Percentiles rank a stretch among this genome's conserved stretches.
Evolutionary conservation across 176 grass and related monocot species (phyloP).

Genomic region (Carex myosuroides): DNA sequence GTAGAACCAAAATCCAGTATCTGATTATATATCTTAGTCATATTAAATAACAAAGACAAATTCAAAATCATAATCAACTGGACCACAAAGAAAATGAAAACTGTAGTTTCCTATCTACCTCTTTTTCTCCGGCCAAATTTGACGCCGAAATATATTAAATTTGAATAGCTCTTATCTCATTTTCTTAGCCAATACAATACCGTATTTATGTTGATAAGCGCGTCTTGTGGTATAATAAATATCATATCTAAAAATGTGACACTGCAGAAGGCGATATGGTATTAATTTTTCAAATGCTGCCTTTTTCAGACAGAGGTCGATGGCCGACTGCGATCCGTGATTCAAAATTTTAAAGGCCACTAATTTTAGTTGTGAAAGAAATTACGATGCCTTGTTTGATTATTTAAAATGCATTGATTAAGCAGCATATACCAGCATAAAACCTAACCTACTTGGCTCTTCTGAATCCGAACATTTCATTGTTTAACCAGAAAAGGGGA

Average conservation of each 20-base stretch:
- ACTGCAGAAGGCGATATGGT: constrained; percentile 4
- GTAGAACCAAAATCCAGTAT: not conserved
- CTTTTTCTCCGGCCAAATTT: not conserved
- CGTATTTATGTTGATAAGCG: not conserved
- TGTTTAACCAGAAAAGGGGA: no score
- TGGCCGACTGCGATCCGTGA: not conserved
- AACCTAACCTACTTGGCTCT: not conserved
- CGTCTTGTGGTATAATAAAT: not conserved
- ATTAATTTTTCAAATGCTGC: not conserved
- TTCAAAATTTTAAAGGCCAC: not conserved
- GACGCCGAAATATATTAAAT: not conserved
- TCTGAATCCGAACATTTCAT: not conserved
- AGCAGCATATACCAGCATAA: not conserved
- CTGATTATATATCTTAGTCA: not conserved
- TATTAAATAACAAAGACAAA: not conserved
- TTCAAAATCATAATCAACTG: constrained; percentile 15
- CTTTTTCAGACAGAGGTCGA: not conserved
- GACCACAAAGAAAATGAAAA: constrained; percentile 14
- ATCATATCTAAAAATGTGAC: constrained; percentile 18
- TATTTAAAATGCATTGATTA: not conserved
- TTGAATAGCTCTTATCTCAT: not conserved
- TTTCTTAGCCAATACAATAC: not conserved
- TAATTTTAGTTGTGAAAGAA: not conserved
- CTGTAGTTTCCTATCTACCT: constrained; percentile 15
- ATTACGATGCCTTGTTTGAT: not conserved